These are phyloP conservation scores for Penicillium malachiteum DNA, from an alignment of 495 filamentous ascomycete genomes.

Conservation along the genomic window DNA sequence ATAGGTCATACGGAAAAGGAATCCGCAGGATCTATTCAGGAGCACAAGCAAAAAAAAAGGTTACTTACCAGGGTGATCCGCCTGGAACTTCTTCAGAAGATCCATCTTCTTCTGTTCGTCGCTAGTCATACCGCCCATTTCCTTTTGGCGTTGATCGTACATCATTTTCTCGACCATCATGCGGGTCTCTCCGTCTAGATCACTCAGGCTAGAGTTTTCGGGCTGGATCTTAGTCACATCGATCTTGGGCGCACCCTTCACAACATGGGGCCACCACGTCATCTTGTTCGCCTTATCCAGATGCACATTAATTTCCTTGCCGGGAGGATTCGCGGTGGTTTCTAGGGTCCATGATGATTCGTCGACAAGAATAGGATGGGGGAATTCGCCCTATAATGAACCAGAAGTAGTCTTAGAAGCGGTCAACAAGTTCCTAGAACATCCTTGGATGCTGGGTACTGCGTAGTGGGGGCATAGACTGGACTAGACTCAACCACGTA, in stretches of 20 bases:
- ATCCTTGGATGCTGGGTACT: not conserved
- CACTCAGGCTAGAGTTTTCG: constrained; percentile 83
- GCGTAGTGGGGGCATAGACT: not conserved
- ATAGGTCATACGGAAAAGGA: not conserved
- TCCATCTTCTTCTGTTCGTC: constrained; percentile 94
- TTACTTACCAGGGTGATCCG: constrained; percentile 83
- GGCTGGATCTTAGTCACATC: constrained; percentile 94
- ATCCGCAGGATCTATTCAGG: too few relatives aligned
- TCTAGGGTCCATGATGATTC: constrained; percentile 95
- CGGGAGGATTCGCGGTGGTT: constrained; percentile 54
- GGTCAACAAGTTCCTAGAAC: not conserved
- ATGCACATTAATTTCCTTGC: constrained; percentile 81
- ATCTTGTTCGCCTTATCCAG: constrained; percentile 96
- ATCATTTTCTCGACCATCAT: constrained; percentile 99
- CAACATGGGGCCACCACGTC: constrained; percentile 96
- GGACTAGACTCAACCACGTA: constrained; percentile 34
- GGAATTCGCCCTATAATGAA: constrained; percentile 68
- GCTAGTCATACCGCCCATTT: constrained; percentile 79
- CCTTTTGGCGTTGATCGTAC: constrained; percentile 98
- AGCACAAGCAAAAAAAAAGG: constrained; percentile 24
- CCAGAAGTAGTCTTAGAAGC: not conserved
- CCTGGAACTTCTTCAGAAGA: constrained; percentile 88
- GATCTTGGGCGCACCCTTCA: constrained; percentile 75
- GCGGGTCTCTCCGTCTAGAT: constrained; percentile 93
- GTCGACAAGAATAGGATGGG: constrained; percentile 74